A percentile compares a stretch with the other conserved stretches of the same genome.
Evolutionary conservation across 495 filamentous ascomycete genomes (phyloP).

Genomic region (Terfezia boudieri): DNA sequence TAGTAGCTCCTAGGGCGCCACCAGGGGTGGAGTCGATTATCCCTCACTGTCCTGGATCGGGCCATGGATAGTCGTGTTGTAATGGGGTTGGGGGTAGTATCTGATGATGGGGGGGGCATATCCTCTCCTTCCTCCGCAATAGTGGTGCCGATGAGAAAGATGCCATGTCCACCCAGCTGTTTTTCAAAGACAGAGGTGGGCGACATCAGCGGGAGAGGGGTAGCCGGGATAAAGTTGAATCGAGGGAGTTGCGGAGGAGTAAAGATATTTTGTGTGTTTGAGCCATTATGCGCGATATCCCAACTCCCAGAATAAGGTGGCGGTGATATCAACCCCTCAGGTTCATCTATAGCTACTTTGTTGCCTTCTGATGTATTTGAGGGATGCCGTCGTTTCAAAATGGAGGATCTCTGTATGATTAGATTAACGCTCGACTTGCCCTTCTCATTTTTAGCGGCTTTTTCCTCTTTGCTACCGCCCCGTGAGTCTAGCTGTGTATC

Average conservation of each 20-base stretch:
- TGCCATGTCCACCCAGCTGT: constrained; percentile 8
- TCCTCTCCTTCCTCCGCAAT: constrained; percentile 1
- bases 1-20: constrained; percentile 10
- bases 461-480: no score
- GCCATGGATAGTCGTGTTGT: constrained; percentile 5
- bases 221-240: constrained; percentile 11
- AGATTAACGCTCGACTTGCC: no score
- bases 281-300: no score
- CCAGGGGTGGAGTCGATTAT: constrained; percentile 13
- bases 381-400: no score
- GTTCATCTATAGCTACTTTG: no score
- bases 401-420: no score
- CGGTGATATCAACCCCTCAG: no score
- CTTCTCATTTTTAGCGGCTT: no score
- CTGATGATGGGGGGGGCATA: neutral
- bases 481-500: no score
- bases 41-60: constrained; percentile 6
- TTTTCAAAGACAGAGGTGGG: constrained; percentile 8
- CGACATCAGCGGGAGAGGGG: constrained; percentile 8
- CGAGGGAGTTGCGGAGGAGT: constrained; percentile 2
- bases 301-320: no score
- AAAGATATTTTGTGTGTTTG: constrained; percentile 1
- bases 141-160: constrained; percentile 6
- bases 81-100: neutral
- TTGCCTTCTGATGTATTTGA: no score